Evolutionary conservation across 768 basidiomycete genomes (phyloP), one percentile per base, ranked within the genome.

Genomic region (Cubamyces sp.): DNA sequence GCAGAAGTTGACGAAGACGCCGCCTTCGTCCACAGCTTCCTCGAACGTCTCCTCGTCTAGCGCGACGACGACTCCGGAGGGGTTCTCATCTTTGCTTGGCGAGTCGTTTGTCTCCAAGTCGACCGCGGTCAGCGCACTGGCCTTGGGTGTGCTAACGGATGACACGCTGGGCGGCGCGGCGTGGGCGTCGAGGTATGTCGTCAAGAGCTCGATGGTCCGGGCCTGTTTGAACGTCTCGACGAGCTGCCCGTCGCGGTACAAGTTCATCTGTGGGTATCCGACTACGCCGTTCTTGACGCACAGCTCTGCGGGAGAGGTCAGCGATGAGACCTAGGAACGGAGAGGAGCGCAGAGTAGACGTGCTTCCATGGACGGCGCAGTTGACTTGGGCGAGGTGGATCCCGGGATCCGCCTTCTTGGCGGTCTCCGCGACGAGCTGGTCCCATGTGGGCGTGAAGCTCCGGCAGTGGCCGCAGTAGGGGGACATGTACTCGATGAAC

Each of bases 401-500:
- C 7, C 78, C 73, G 66, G 75, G 84, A 74, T 74, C 74, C 34
- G 65, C 71, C 61, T 79, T 82, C 62, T 69, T 77, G 74, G 80
- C 76, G 28, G 78, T 79, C 37, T 85, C 78, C 16, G 76, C 74
- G 7, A 84, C 85, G 8, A 96, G 78, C 49, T 85, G 75, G 43
- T 86, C 78, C 94, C 95, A 97, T 26, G 88, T 93, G 0, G 94
- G 89, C 12, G 85, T 86, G 67, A 97, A 96, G 0, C 77, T 72
- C 39, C 81, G 79, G 74, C 94, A 97, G 70, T 96, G 94, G 4
- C 74, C 71, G 68, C 95, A 97, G 69, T 87, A 88, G 0, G 95
- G 95, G 0, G 92, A 94, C 72, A 85, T 96, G 74, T 91, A 88
- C 68, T 96, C 94, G 51, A 96, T 78, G 61, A 96, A 86, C 87